Base-by-base conservation (phyloP, 2,329 filamentous ascomycete genomes). In the Aphanocladium album region DNA sequence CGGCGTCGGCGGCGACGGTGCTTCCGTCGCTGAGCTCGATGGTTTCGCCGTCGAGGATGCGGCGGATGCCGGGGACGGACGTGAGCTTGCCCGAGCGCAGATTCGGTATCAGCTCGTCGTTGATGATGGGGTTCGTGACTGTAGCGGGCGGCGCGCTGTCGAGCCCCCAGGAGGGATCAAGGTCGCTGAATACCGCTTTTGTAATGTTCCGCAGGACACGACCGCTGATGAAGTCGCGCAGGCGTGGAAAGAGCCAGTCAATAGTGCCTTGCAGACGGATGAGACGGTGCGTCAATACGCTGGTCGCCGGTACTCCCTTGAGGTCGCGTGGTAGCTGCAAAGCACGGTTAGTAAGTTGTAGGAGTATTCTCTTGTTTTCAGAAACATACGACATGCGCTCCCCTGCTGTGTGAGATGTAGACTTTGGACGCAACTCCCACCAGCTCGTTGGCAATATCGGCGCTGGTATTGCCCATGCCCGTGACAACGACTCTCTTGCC, bases 401-500 rank as follows among this genome's bases (percentile, higher is more conserved):
- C 77, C 4, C 72, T 71, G 0, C 73, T 73, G 46, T 79, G 77
- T 4, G 77, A 76, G 9, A 78, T 62, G 67, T 76, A 80, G 4
- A 79, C 67, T 35, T 77, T 72, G 3, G 70, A 64, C 1, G 74
- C 74, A 6, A 73, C 66, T 0, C 69, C 68, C 0, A 71, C 66
- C 11, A 80, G 67, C 3, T 68, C 67, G 2, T 73, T 61, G 12
- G 66, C 68, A 0, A 68, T 69, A 19, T 72, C 70, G 23, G 66
- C 68, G 2, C 67, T 67, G 1, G 75, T 78, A 47, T 74, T 76
- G 17, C 75, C 74, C 33, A 79, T 66, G 9, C 79, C 79, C 2
- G 79, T 68, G 0, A 82, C 69, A 0, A 81, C 60, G 3, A 81
- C 76, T 12, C 69, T 76, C 63, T 79, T 76, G 7, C 69, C 73